phyloP scores from a whole-genome alignment of 176 grass and related monocot species.

The Dactylis glomerata region DNA sequence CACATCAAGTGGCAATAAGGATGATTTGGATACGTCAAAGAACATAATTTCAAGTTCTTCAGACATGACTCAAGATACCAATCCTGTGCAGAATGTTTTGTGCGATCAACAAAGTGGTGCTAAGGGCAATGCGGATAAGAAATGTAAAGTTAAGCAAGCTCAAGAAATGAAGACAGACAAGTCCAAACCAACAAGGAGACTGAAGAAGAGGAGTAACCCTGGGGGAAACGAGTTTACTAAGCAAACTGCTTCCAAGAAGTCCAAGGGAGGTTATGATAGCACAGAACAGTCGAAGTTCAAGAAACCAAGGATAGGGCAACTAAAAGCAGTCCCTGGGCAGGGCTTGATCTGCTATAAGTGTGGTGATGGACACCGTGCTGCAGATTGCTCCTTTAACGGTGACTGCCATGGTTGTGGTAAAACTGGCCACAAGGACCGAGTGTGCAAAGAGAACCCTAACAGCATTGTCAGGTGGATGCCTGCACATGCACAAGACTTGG shows the following conservation, averaged over 20 bases:
- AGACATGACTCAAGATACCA: conserved; percentile 25
- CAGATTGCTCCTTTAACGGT: neutral
- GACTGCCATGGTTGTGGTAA: neutral
- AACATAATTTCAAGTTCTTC: conserved; percentile 45
- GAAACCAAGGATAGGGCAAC: neutral
- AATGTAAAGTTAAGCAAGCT: conserved; percentile 48
- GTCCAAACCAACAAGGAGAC: conserved; percentile 32
- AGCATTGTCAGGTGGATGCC: neutral
- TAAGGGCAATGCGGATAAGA: conserved; percentile 52
- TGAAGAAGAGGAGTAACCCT: neutral
- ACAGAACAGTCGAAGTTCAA: neutral
- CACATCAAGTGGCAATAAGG: conserved; percentile 34
- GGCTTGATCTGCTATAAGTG: neutral
- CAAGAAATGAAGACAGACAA: conserved; percentile 42
- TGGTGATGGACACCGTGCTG: neutral
- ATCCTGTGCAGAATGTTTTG: conserved; percentile 29
- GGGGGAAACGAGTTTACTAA: neutral
- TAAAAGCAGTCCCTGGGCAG: neutral
- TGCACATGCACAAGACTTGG: neutral
- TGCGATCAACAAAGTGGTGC: conserved; percentile 51
- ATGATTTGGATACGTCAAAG: conserved; percentile 14
- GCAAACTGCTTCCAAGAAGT: conserved; percentile 4
- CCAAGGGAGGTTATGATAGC: neutral
- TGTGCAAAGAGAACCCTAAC: neutral
- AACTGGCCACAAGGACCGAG: neutral